These are phyloP conservation scores for Simplicillium sp. DNA, from an alignment of 2,329 filamentous ascomycete species.

Conservation along the genomic window DNA sequence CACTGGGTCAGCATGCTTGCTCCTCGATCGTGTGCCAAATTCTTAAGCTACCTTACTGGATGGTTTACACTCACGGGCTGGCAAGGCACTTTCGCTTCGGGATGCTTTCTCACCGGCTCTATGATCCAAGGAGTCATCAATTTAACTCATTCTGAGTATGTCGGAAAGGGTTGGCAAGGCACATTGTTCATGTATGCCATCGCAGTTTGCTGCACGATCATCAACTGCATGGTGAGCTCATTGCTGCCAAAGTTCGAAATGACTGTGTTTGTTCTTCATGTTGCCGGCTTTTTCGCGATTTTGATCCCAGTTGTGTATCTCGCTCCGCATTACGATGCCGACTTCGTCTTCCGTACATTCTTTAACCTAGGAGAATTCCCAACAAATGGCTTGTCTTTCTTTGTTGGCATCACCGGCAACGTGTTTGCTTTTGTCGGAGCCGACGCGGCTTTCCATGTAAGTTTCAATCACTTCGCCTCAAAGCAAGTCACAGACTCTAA, in stretches of 20 bases:
- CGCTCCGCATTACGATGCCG: constrained; percentile 3
- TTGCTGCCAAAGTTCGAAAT: constrained; percentile 7
- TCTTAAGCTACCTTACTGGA: too few species aligned
- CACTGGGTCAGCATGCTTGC: too few species aligned
- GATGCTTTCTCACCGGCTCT: too few species aligned
- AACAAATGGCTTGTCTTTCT: constrained; percentile 2
- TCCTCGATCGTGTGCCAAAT: too few species aligned
- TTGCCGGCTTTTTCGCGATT: constrained; percentile 4
- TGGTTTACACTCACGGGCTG: constrained; percentile 1
- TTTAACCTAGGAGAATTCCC: constrained; percentile 3
- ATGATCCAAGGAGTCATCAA: too few species aligned
- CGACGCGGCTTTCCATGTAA: constrained; percentile 2
- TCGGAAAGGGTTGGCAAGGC: constrained; percentile 1
- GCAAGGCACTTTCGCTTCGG: neutral
- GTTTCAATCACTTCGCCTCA: neutral
- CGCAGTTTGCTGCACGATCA: neutral
- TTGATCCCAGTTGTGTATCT: constrained; percentile 1
- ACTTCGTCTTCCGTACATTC: constrained; percentile 3
- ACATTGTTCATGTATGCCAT: constrained; percentile 4
- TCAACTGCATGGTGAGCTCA: constrained; percentile 1
- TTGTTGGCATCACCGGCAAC: constrained; percentile 5
- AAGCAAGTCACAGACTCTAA: neutral
- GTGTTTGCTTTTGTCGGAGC: constrained; percentile 5
- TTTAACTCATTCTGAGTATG: too few species aligned
- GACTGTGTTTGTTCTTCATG: constrained; percentile 4